Conservation (phyloP, 139 green algal species). For the Medakamo hakoo region DNA sequence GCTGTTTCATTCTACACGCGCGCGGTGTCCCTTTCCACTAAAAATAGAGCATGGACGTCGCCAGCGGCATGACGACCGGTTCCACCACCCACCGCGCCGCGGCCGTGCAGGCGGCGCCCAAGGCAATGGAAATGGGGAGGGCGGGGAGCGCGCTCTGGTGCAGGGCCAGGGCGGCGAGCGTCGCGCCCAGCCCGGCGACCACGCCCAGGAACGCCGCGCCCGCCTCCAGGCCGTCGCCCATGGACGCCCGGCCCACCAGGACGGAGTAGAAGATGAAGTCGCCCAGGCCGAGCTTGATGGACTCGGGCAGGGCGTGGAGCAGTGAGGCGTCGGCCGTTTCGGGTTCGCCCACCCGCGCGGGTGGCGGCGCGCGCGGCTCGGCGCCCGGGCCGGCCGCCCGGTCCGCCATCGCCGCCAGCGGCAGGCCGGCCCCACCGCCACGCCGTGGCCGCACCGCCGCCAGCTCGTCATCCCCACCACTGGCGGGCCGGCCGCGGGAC, state of each 20-base stretch:
- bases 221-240: constrained; percentile 84
- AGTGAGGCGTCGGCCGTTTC: background rate
- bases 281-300: constrained; percentile 80
- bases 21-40: background rate
- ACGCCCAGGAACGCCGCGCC: constrained; percentile 42
- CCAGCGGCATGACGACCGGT: constrained; percentile 48
- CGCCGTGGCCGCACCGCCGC: no score
- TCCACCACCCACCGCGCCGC: constrained; percentile 53
- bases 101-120: constrained; percentile 77
- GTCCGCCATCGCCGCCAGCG: background rate
- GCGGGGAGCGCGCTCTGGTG: constrained; percentile 63
- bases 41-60: background rate
- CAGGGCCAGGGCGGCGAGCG: constrained; percentile 60
- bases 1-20: background rate
- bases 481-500: background rate
- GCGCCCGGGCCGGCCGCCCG: no score
- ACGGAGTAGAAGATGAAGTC: constrained; percentile 92
- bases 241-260: constrained; percentile 67
- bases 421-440: background rate
- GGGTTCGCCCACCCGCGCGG: background rate
- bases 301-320: constrained; percentile 24
- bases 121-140: constrained; percentile 75
- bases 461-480: no score
- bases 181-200: constrained; percentile 47
- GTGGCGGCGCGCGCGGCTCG: no score